Evolutionary conservation across 148 eudicot genomes (phyloP), one percentile per base, ranked within the genome.

Genomic region (Pouteria glomerata): DNA sequence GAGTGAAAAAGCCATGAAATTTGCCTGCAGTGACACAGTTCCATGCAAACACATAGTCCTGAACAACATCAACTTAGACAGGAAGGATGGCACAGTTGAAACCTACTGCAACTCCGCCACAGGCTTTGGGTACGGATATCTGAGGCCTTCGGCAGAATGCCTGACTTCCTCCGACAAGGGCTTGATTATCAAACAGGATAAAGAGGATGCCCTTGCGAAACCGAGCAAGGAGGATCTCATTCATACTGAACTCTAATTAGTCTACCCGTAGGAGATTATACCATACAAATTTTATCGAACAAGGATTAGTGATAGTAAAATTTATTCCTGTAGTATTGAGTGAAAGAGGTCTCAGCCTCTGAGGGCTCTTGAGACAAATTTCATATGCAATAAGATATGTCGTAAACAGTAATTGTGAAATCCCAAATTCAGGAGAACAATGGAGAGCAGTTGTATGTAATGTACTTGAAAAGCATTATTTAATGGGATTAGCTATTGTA

Each of bases 91-190:
- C 75, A 74, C 86, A 6, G 89, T 78, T 16, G 89, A 82, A 81
- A 80, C 91, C 11, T 88, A 76, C 72, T 95, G 99, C 84, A 82
- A 88, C 70, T 83, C 96, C 0, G 99, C 80, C 63, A 82, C 83
- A 1, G 97, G 96, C 63, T 76, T 85, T 69, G 70, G 61, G 23
- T 78, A 74, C n/a, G 97, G 96, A 63, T 72, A 79, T 52, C 84
- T 95, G 60, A 78, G 83, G 50, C 97, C 98, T 13, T 79, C 93
- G 4, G 97, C 96, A 35, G 97, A 95, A 75, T 95, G 96, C 71
- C 83, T 95, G 62, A 77, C 81, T 30, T 82, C 98, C 66, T 58
- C 62, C 1, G 80, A 79, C 75, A 84, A 76, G 55, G 80, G 76
- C 58, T 79, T n/a, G 57, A 55, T 72, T 69, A 57, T 75, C 51